These are phyloP conservation scores for Syzygium aqueum DNA, from an alignment of 345 rosid species.

Conservation along the genomic window DNA sequence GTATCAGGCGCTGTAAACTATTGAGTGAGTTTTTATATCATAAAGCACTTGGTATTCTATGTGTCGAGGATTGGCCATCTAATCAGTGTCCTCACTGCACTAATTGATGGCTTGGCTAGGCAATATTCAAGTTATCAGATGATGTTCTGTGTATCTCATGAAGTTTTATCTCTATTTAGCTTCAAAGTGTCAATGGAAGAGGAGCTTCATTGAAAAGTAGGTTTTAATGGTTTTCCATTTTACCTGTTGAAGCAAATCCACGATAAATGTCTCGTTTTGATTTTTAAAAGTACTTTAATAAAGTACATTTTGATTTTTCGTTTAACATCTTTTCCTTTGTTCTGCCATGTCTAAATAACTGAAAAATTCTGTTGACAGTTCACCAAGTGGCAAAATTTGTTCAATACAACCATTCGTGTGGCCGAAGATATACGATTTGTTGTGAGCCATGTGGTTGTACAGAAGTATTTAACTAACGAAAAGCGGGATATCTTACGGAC, in stretches of 20 bases:
- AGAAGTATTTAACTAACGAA: conserved; percentile 51
- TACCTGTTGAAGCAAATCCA: not conserved
- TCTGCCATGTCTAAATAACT: not conserved
- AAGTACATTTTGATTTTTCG: not conserved
- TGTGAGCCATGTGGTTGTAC: conserved; percentile 64
- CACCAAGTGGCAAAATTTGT: conserved; percentile 54
- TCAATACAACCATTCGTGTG: conserved; percentile 56
- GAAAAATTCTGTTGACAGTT: conserved; percentile 31
- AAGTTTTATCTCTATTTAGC: not conserved
- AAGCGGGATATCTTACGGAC: conserved; percentile 52
- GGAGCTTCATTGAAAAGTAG: not conserved
- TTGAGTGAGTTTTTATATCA: not conserved
- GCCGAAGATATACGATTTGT: conserved; percentile 76
- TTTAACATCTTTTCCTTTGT: not conserved
- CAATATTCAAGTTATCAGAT: not conserved
- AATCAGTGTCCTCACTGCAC: not conserved
- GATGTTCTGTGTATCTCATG: not conserved
- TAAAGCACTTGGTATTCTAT: not conserved
- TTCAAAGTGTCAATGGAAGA: not conserved
- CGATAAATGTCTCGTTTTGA: not conserved
- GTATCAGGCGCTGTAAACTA: not conserved
- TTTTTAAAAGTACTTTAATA: not conserved
- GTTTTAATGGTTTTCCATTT: not conserved
- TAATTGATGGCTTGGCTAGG: not conserved
- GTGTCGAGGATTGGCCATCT: not conserved